phyloP scores from a whole-genome alignment of 306 rosid species.

The Dicorynia guianensis region DNA sequence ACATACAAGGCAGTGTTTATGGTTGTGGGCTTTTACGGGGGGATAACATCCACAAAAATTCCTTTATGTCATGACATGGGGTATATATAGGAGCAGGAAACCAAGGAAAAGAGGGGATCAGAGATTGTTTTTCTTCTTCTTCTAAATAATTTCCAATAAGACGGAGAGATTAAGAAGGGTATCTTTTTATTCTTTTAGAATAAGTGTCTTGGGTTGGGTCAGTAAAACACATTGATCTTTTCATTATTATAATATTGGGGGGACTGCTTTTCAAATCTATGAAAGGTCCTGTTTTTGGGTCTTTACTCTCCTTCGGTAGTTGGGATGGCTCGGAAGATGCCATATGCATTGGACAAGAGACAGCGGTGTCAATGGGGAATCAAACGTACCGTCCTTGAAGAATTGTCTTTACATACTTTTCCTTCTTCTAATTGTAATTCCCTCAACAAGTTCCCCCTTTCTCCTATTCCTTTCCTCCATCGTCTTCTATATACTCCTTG shows the following conservation, averaged over 20 bases:
- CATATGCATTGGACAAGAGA: conserved; percentile 67
- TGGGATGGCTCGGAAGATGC: conserved; percentile 72
- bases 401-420: conserved; percentile 43
- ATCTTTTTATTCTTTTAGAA: conserved; percentile 68
- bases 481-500: conserved; percentile 8
- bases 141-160: conserved; percentile 15
- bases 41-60: conserved; percentile 49
- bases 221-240: conserved; percentile 50
- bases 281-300: conserved; percentile 37
- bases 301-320: conserved; percentile 56
- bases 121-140: not conserved
- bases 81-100: conserved; percentile 56
- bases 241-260: conserved; percentile 38
- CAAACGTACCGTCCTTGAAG: conserved; percentile 74
- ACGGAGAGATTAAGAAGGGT: conserved; percentile 59
- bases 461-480: conserved; percentile 47
- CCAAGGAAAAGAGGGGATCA: conserved; percentile 31
- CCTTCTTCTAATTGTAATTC: conserved; percentile 38
- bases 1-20: conserved; percentile 30
- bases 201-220: conserved; percentile 57
- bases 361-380: conserved; percentile 72
- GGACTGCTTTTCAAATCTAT: conserved; percentile 42
- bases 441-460: conserved; percentile 28
- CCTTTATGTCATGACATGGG: conserved; percentile 53
- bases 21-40: conserved; percentile 47